phyloP scores from a whole-genome alignment of 2,329 filamentous ascomycete species.

The Emergomyces orientalis region DNA sequence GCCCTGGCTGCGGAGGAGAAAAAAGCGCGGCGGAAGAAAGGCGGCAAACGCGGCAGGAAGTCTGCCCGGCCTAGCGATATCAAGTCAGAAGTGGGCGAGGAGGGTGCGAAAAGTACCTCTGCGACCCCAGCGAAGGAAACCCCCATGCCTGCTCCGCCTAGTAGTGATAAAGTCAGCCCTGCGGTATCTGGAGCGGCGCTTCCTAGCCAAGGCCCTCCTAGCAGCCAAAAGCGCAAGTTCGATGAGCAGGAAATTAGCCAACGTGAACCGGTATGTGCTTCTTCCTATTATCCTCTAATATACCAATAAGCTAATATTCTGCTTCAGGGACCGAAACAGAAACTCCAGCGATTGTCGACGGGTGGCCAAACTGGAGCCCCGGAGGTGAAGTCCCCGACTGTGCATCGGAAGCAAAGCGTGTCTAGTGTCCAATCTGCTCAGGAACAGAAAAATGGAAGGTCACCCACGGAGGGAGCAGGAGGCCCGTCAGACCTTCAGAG shows the following conservation, averaged over 20 bases:
- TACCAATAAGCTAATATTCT: conserved; percentile 19
- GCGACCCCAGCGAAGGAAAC: conserved; percentile 22
- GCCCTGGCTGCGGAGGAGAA: conserved; percentile 52
- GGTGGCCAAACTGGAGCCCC: conserved; percentile 14
- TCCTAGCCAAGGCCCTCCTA: conserved; percentile 16
- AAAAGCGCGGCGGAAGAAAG: conserved; percentile 50
- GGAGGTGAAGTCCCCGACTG: conserved; percentile 21
- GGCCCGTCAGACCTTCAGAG: conserved; percentile 44
- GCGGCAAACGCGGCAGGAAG: conserved; percentile 51
- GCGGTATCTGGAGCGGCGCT: conserved; percentile 10
- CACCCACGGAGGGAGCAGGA: conserved; percentile 26
- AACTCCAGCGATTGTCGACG: conserved; percentile 33
- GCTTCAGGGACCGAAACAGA: conserved; percentile 32
- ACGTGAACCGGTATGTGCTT: conserved; percentile 26
- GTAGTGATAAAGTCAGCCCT: conserved; percentile 17
- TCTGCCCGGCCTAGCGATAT: conserved; percentile 58
- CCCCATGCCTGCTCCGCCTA: conserved; percentile 20
- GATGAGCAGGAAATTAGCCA: conserved; percentile 29
- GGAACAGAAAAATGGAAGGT: conserved; percentile 24
- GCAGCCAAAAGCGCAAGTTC: conserved; percentile 38
- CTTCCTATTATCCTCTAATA: not conserved
- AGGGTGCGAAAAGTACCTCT: conserved; percentile 22
- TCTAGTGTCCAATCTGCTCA: conserved; percentile 22
- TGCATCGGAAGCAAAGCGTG: conserved; percentile 27
- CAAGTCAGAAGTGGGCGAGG: conserved; percentile 38